Evolutionary conservation across 305 asterid species (phyloP), one percentile per base, ranked within the genome.

Genomic region (Fraxinus paxiana): DNA sequence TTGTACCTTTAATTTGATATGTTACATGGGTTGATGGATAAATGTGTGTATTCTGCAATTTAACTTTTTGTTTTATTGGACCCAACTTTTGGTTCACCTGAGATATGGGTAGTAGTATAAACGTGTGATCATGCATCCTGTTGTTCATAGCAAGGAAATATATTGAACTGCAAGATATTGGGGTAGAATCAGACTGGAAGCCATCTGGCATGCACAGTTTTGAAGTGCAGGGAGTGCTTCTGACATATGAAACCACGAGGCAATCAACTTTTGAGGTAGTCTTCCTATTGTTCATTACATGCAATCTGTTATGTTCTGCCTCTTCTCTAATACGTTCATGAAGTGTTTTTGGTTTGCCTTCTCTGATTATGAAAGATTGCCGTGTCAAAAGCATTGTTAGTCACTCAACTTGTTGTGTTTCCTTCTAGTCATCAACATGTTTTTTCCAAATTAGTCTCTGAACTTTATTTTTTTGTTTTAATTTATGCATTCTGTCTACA

Each of bases 1-100:
- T 77, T 84, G 81, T 86, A 83, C 59, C 90, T 82, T 88, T 81
- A 28, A 38, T 78, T 88, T 87, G 84, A 75, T 85, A 77, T 75
- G 34, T 61, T 59, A 65, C 82, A 74, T 78, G 83, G 90, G 74
- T 67, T 84, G 82, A 74, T 75, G 37, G 82, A 80, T 79, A 77
- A 54, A 73, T 82, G 85, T 83, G 79, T 82, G 88, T 84, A 84
- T 83, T 83, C 79, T 38, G 82, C 85, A 85, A 77, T 83, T 76
- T 38, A 34, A 80, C 86, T 73, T 82, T 63, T 63, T 56, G 80
- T 75, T 70, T 70, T 12, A 70, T n/a, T 70, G 75, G 46, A 70
- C 74, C 74, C 20, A 30, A 28, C n/a, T 70, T 70, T 70, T 30
- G 22, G 41, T 70, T 33, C 65, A 13, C 75, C 43, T 30, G 75